Evolutionary conservation across 345 rosid genomes (phyloP).

Genomic region (Brassica napus): DNA sequence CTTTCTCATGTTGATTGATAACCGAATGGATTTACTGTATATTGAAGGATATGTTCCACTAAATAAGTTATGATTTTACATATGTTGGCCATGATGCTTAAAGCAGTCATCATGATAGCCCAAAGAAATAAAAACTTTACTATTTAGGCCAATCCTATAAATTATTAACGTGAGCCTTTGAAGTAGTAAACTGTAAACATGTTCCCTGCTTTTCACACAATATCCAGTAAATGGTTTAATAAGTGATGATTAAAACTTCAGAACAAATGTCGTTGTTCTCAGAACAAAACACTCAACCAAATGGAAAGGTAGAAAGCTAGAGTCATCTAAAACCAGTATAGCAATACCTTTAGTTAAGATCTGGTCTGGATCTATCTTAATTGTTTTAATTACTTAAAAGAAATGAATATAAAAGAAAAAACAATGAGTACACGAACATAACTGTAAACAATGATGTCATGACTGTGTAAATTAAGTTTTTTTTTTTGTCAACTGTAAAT

Average conservation of each 20-base stretch:
- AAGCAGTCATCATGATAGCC: background rate
- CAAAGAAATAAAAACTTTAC: background rate
- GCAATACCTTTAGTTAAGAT: too few species aligned
- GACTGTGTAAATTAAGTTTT: background rate
- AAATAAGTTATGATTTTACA: background rate
- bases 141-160: background rate
- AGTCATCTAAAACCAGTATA: too few species aligned
- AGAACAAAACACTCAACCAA: too few species aligned
- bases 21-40: background rate
- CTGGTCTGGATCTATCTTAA: too few species aligned
- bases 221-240: background rate
- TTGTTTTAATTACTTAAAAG: too few species aligned
- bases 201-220: too few species aligned
- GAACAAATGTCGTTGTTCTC: background rate
- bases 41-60: background rate
- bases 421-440: background rate
- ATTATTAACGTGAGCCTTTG: background rate
- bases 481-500: too few species aligned
- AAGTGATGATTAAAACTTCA: background rate
- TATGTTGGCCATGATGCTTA: background rate
- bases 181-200: background rate
- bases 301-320: too few species aligned
- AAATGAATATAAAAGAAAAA: background rate
- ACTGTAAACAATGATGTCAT: background rate
- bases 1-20: background rate